These are phyloP conservation scores for Geotrichum australiense DNA, from an alignment of 1,139 yeast species.

Conservation along the genomic window DNA sequence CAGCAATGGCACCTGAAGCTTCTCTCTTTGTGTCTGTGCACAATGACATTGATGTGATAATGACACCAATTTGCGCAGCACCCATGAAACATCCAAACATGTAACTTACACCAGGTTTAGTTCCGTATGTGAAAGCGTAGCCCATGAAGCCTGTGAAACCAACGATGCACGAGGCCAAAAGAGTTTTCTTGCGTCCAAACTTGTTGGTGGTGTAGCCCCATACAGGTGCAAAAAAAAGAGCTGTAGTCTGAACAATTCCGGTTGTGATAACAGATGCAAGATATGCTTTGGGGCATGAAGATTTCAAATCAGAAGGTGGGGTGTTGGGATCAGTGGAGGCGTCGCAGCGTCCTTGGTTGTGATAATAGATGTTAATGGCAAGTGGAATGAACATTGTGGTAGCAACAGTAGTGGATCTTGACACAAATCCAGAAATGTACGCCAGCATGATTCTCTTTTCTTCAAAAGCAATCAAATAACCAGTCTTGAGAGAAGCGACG, in stretches of 20 bases:
- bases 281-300: conserved; percentile 56
- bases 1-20: conserved; percentile 58
- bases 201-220: conserved; percentile 55
- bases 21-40: conserved; percentile 40
- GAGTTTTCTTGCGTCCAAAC: conserved; percentile 39
- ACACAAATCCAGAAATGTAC: conserved; percentile 55
- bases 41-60: conserved; percentile 45
- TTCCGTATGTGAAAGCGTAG: conserved; percentile 31
- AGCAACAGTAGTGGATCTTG: conserved; percentile 57
- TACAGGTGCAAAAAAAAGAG: conserved; percentile 53
- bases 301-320: conserved; percentile 23
- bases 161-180: conserved; percentile 35
- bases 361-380: conserved; percentile 52
- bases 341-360: conserved; percentile 24
- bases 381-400: conserved; percentile 59
- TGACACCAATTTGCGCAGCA: conserved; percentile 49
- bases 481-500: conserved; percentile 40
- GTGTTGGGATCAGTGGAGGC: conserved; percentile 22
- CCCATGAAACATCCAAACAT: conserved; percentile 42
- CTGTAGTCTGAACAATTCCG: conserved; percentile 56
- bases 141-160: conserved; percentile 38
- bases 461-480: conserved; percentile 37
- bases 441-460: conserved; percentile 42
- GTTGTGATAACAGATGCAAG: conserved; percentile 59
- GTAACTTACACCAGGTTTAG: conserved; percentile 33